These are phyloP conservation scores for Plasmodium berghei DNA, from an alignment of 169 alveolate genomes.

Conservation along the genomic window DNA sequence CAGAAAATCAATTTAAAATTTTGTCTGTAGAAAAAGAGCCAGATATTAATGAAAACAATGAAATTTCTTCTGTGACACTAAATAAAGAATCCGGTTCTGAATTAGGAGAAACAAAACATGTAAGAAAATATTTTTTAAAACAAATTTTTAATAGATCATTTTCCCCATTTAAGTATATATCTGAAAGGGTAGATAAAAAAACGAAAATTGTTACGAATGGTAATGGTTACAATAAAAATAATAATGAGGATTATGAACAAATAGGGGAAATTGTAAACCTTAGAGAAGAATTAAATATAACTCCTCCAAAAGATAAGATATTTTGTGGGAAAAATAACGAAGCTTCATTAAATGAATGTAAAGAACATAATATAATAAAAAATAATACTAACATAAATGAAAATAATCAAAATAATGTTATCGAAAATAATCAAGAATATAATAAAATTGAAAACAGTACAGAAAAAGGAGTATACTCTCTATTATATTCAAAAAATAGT, in stretches of 20 bases:
- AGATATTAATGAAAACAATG: neutral
- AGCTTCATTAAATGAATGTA: conserved; percentile 35
- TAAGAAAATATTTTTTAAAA: neutral
- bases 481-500: conserved; percentile 69
- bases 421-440: conserved; percentile 14
- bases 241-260: neutral
- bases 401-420: neutral
- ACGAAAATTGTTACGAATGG: conserved; percentile 9
- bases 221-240: neutral
- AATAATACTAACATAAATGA: neutral
- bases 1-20: too few relatives aligned
- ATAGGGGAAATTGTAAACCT: neutral
- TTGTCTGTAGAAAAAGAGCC: neutral
- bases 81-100: too few relatives aligned
- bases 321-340: neutral
- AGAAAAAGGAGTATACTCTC: conserved; percentile 40
- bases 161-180: too few relatives aligned
- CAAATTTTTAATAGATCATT: too few relatives aligned
- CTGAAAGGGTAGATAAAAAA: neutral
- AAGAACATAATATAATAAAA: conserved; percentile 25
- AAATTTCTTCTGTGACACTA: too few relatives aligned
- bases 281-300: conserved; percentile 17
- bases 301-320: conserved; percentile 22
- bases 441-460: conserved; percentile 27
- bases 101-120: neutral